Conservation (phyloP, 345 rosid genomes). For the Brassica cretica region DNA sequence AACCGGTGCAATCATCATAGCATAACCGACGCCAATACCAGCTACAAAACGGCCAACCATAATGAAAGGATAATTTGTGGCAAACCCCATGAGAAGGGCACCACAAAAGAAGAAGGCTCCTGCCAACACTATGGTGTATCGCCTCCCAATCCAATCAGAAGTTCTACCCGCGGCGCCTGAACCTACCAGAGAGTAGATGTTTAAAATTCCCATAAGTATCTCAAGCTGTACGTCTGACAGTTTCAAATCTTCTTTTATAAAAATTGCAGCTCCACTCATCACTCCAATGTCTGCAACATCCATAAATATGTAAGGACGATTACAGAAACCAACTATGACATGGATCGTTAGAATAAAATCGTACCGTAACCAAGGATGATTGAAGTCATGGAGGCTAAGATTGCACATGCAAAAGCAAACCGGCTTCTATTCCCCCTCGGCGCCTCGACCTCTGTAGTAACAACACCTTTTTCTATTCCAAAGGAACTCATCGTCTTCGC, state of each 20-base stretch:
- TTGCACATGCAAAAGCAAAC: conserved; percentile 61
- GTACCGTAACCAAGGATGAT: conserved; percentile 72
- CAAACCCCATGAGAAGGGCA: conserved; percentile 53
- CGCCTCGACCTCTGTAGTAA: background rate
- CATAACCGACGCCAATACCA: conserved; percentile 74
- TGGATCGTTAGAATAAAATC: conserved; percentile 19
- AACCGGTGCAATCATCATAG: conserved; percentile 44
- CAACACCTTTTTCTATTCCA: conserved; percentile 24
- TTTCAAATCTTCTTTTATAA: conserved; percentile 16
- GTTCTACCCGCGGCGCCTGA: conserved; percentile 60
- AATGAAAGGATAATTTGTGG: conserved; percentile 55
- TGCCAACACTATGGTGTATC: conserved; percentile 66
- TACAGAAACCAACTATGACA: background rate
- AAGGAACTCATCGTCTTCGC: conserved; percentile 17
- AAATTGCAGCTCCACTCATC: conserved; percentile 42
- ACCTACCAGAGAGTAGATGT: conserved; percentile 59
- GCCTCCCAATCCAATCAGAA: conserved; percentile 68
- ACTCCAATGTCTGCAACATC: conserved; percentile 38
- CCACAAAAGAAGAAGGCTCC: conserved; percentile 50
- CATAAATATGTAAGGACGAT: background rate
- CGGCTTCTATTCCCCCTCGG: conserved; percentile 35
- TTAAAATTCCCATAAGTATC: conserved; percentile 60
- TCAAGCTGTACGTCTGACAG: conserved; percentile 45
- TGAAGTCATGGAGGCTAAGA: conserved; percentile 72
- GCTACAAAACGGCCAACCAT: conserved; percentile 64